Evolutionary conservation across 306 rosid species (phyloP), one percentile per base, ranked within the genome.

Genomic region (Cucurbita ficifolia): DNA sequence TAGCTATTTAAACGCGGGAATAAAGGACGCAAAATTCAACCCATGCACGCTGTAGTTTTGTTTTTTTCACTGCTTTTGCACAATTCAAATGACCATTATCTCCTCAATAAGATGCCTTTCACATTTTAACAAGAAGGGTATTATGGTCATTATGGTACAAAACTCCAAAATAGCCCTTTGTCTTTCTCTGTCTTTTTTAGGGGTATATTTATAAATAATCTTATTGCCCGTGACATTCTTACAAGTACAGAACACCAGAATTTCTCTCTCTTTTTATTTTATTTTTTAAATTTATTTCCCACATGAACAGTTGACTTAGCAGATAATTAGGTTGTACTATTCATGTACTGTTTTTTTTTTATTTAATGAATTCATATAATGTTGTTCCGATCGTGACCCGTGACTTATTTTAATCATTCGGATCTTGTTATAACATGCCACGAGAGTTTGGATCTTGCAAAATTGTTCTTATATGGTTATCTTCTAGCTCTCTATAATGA

Each of bases 31-130:
- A 39, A 63, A 63, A 63, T 39, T 50, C 70, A 63, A 5, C 17
- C 33, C 70, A 63, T 38, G 70, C 14, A 63, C 48, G 50, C 70
- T 63, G 70, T 63, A 50, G 49, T 39, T 63, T 63, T 63, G 70
- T 63, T 9, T 63, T 39, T 63, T n/a, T n/a, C 48, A 0, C 70
- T 63, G 50, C 7, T 16, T 62, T 39, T 39, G 68, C 72, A 42
- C 54, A 65, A 17, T 19, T 43, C 7, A 42, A 42, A 65, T 65
- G 38, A 65, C 72, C 12, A 42, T 43, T 65, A 2, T 43, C 18
- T 65, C 72, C 54, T 65, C 3, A 0, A 65, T 65, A 65, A 65
- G 72, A 65, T 65, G 72, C 54, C 7, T 65, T 65, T 65, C 8
- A 22, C 18, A 65, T 12, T 5, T 3, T 6, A 0, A 65, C 9